A percentile compares a stretch with the other conserved stretches of the same genome.
Conservation (phyloP, 352 stramenopile species). For the Pythium aphanidermatum region DNA sequence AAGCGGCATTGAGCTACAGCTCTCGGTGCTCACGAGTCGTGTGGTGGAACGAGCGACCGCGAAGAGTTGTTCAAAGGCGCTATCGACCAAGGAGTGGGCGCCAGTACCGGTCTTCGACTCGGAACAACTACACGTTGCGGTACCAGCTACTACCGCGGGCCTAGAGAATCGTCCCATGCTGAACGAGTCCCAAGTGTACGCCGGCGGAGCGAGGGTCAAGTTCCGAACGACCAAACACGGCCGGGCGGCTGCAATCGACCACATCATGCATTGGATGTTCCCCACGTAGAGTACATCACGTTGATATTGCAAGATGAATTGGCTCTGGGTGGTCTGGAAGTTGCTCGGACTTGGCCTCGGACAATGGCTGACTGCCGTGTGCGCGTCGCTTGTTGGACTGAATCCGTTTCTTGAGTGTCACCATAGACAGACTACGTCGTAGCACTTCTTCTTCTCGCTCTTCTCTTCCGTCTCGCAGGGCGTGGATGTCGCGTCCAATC, state of each 20-base stretch:
- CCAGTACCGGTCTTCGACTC: constrained; percentile 22
- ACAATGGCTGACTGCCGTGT: not conserved
- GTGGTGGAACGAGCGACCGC: constrained; percentile 35
- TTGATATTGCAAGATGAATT: constrained; percentile 60
- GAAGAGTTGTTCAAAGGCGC: too few relatives aligned
- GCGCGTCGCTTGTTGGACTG: constrained; percentile 26
- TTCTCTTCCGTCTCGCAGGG: not conserved
- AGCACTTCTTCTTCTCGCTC: constrained; percentile 39
- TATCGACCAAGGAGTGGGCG: too few relatives aligned
- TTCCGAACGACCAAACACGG: constrained; percentile 57
- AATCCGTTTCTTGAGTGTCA: constrained; percentile 49
- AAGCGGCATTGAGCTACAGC: constrained; percentile 34
- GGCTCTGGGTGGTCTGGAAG: not conserved
- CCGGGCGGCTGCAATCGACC: constrained; percentile 43
- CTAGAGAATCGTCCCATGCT: constrained; percentile 43
- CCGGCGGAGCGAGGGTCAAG: constrained; percentile 29
- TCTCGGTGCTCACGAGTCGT: constrained; percentile 40
- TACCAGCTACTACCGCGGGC: constrained; percentile 17
- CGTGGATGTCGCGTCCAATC: not conserved
- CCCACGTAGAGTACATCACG: constrained; percentile 21
- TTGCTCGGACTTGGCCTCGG: constrained; percentile 16
- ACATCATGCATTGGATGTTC: constrained; percentile 28
- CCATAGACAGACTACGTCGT: constrained; percentile 49
- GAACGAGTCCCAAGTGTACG: constrained; percentile 52
- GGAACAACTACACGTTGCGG: constrained; percentile 37